A percentile compares a stretch with the other conserved stretches of the same genome.
phyloP scores from a whole-genome alignment of 257 asterid species.

The Solanum virginianum region DNA sequence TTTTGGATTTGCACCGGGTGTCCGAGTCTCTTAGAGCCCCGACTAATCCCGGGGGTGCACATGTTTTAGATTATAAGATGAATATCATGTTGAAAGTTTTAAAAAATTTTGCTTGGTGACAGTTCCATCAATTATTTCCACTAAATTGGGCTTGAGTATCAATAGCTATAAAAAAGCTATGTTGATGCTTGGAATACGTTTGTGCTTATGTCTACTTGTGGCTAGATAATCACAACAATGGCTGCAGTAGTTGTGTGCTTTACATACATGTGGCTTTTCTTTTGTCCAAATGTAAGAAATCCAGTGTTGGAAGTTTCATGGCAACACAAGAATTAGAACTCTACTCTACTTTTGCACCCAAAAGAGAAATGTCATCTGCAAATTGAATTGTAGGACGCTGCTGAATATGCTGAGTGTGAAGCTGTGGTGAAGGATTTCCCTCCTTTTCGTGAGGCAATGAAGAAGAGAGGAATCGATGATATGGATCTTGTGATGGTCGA shows the following conservation, averaged over 20 bases:
- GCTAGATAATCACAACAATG: neutral
- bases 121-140: neutral
- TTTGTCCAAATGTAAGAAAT: neutral
- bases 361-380: neutral
- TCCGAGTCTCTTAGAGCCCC: no score
- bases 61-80: neutral
- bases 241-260: neutral
- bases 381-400: conserved; percentile 8
- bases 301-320: neutral
- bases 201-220: neutral
- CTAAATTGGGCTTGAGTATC: neutral
- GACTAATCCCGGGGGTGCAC: neutral
- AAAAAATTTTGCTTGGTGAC: neutral
- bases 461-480: conserved; percentile 17
- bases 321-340: neutral
- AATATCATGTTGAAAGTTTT: neutral
- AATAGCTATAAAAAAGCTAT: neutral
- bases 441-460: conserved; percentile 22
- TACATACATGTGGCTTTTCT: neutral
- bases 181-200: neutral
- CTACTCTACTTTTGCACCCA: neutral
- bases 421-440: conserved; percentile 18
- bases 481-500: conserved; percentile 28
- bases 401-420: conserved; percentile 23
- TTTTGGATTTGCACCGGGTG: no score